Evolutionary conservation across 2,329 filamentous ascomycete genomes (phyloP).

Genomic region (Esteya vermicola): DNA sequence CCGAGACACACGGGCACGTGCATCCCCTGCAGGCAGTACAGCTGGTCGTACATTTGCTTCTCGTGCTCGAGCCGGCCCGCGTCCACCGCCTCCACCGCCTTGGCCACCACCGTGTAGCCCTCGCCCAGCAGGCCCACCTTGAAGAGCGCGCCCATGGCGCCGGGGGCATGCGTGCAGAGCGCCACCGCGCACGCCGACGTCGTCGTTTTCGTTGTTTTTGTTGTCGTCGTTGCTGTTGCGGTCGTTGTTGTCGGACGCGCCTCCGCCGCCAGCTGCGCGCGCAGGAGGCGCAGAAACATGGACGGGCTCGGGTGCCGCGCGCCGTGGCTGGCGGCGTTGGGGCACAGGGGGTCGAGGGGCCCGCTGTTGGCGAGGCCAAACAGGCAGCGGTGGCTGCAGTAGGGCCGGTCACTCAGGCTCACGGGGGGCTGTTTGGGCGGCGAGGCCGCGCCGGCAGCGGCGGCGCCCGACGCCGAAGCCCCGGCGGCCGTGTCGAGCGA

Average conservation of each 20-base stretch:
- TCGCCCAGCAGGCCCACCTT: constrained; percentile 20
- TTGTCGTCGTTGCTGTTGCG: constrained; percentile 16
- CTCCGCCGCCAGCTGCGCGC: constrained; percentile 17
- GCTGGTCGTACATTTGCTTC: neutral
- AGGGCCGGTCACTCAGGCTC: neutral
- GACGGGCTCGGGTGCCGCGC: neutral
- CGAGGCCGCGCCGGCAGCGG: too few species aligned
- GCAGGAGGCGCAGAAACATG: constrained; percentile 8
- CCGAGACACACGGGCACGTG: constrained; percentile 5
- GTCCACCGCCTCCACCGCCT: constrained; percentile 19
- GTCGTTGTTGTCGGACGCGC: too few species aligned
- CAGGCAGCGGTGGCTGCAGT: neutral
- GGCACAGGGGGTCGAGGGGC: neutral
- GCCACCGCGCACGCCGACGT: too few species aligned
- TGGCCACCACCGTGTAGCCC: constrained; percentile 24
- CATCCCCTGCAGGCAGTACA: neutral
- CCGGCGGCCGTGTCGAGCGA: too few species aligned
- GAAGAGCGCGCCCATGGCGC: constrained; percentile 19
- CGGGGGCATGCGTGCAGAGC: constrained; percentile 17
- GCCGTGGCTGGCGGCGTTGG: neutral
- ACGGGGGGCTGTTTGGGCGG: neutral
- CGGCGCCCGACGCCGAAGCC: too few species aligned
- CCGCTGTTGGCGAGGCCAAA: neutral
- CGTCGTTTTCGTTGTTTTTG: too few species aligned
- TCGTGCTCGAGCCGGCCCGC: constrained; percentile 8